These are phyloP conservation scores for Bremia lactucae DNA, from an alignment of 352 stramenopile species.

Conservation along the genomic window DNA sequence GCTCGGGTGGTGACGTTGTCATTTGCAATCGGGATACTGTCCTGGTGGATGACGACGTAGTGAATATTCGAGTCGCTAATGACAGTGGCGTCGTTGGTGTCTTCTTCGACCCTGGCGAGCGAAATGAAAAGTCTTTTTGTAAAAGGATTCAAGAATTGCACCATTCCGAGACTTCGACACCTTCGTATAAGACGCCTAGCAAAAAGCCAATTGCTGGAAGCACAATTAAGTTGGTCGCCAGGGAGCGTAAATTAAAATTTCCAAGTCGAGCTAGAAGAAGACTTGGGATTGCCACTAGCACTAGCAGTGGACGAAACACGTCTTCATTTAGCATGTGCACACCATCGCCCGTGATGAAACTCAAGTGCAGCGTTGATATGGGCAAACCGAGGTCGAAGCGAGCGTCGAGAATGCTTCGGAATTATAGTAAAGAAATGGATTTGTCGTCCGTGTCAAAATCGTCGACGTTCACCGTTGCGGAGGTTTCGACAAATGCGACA, in stretches of 20 bases:
- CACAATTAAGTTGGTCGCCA: slow-evolving; percentile 25
- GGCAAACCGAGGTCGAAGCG: slow-evolving; percentile 59
- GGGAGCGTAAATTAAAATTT: slow-evolving; percentile 25
- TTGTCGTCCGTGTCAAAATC: slow-evolving; percentile 23
- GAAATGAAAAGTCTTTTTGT: slow-evolving; percentile 32
- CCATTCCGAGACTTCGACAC: neutral
- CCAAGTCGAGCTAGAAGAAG: slow-evolving; percentile 14
- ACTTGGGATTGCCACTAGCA: slow-evolving; percentile 6
- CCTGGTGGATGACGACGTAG: slow-evolving; percentile 68
- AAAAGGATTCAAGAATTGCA: slow-evolving; percentile 26
- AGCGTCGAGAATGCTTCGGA: slow-evolving; percentile 31
- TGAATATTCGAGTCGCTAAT: slow-evolving; percentile 64
- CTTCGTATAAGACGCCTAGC: slow-evolving; percentile 12
- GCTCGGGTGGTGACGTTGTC: slow-evolving; percentile 4
- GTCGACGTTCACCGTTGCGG: slow-evolving; percentile 3
- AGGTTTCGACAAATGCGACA: slow-evolving; percentile 3
- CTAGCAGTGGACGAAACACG: slow-evolving; percentile 10
- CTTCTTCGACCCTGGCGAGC: slow-evolving; percentile 49
- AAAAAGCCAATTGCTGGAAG: slow-evolving; percentile 10
- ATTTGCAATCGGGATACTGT: slow-evolving; percentile 59
- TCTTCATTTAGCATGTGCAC: slow-evolving; percentile 62
- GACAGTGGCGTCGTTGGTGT: slow-evolving; percentile 65
- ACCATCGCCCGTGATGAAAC: slow-evolving; percentile 68
- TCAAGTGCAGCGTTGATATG: slow-evolving; percentile 72
- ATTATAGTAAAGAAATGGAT: slow-evolving; percentile 41